phyloP scores from a whole-genome alignment of 2,329 filamentous ascomycete genomes.

The Trichoderma sp. region DNA sequence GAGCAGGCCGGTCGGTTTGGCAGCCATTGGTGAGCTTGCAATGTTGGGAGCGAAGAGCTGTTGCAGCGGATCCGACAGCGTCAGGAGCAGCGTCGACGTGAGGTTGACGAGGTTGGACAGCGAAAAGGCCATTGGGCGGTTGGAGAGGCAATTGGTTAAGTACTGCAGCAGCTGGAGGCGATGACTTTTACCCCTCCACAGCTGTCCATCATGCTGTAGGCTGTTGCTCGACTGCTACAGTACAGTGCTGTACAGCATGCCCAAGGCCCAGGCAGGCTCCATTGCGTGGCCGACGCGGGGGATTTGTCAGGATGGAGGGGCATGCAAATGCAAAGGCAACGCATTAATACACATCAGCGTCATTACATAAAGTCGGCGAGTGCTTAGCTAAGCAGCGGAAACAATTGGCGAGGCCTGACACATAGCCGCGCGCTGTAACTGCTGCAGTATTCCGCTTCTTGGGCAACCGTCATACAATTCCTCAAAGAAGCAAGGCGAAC shows the following conservation, averaged over 20 bases:
- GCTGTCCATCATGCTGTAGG: no score
- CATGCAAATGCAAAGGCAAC: neutral
- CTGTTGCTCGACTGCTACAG: no score
- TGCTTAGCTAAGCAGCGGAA: no score
- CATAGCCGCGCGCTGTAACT: neutral
- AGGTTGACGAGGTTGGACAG: neutral
- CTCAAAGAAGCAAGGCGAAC: neutral
- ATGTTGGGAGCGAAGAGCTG: neutral
- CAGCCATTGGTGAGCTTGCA: constrained; percentile 28
- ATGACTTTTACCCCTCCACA: neutral
- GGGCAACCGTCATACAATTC: neutral
- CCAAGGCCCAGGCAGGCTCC: no score
- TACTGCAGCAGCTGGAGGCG: neutral
- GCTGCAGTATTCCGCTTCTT: no score
- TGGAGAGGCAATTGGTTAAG: neutral
- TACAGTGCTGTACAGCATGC: no score
- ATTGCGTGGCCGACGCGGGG: no score
- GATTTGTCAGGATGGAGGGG: constrained; percentile 9
- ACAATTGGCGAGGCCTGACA: neutral
- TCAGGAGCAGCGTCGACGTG: neutral
- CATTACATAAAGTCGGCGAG: neutral
- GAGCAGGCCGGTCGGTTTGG: constrained; percentile 54
- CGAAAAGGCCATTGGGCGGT: neutral
- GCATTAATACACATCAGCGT: constrained; percentile 16
- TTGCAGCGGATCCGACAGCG: neutral